phyloP scores from a whole-genome alignment of 371 early-diverging fungal species.

The Fennellomyces sp. region DNA sequence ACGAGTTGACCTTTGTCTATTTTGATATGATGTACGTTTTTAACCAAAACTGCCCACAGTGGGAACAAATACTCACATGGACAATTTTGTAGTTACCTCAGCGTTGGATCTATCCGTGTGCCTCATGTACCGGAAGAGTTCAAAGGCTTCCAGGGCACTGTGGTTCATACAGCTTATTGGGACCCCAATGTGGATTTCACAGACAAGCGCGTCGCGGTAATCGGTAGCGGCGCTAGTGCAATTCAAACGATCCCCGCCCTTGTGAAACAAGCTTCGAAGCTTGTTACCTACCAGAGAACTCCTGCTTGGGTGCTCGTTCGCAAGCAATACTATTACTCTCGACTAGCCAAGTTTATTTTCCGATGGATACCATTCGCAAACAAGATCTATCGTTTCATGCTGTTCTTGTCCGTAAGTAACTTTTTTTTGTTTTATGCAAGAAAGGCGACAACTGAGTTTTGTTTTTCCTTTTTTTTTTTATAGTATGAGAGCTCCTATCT shows the following conservation, averaged over 20 bases:
- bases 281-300: conserved; percentile 22
- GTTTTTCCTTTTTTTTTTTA: too few species aligned
- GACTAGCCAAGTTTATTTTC: conserved; percentile 12
- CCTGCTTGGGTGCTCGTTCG: conserved; percentile 16
- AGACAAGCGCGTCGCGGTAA: conserved; percentile 48
- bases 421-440: too few species aligned
- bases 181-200: conserved; percentile 44
- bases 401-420: too few species aligned
- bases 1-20: conserved; percentile 7
- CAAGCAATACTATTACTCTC: conserved; percentile 9
- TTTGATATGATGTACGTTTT: conserved; percentile 34
- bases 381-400: conserved; percentile 12
- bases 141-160: conserved; percentile 45
- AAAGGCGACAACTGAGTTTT: conserved; percentile 8
- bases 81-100: neutral
- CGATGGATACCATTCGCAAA: conserved; percentile 16
- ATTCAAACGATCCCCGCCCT: conserved; percentile 26
- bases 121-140: conserved; percentile 54
- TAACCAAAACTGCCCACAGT: too few species aligned
- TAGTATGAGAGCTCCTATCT: conserved; percentile 15
- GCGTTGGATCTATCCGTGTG: conserved; percentile 28
- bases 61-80: too few species aligned
- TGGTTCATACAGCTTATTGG: conserved; percentile 56
- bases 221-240: conserved; percentile 55
- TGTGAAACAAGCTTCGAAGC: conserved; percentile 4